Conservation (phyloP, 2,329 filamentous ascomycete species). For the Fusarium hostae region DNA sequence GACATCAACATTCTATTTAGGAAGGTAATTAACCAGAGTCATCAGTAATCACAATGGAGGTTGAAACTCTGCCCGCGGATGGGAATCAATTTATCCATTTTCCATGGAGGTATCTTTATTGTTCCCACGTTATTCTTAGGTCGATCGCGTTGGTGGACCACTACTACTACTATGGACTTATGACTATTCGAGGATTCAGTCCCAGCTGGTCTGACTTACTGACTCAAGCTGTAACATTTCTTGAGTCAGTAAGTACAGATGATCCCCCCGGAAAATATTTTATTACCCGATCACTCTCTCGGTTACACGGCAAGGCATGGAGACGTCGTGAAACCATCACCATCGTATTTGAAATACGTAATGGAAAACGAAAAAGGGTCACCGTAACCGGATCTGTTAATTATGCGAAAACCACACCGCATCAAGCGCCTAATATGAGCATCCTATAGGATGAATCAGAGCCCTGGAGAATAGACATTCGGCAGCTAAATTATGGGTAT, state of each 20-base stretch:
- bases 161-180: background rate
- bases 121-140: background rate
- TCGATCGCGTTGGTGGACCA: background rate
- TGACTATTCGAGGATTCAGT: too few species aligned
- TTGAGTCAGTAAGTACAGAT: background rate
- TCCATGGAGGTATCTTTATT: background rate
- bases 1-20: background rate
- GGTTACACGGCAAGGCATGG: background rate
- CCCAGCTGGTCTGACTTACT: too few species aligned
- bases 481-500: background rate
- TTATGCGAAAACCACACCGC: background rate
- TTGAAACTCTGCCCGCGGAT: background rate
- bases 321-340: background rate
- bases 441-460: background rate
- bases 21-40: background rate
- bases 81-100: background rate
- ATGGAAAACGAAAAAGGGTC: background rate
- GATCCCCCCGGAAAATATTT: background rate
- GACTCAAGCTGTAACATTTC: background rate
- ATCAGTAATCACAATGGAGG: background rate
- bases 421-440: background rate
- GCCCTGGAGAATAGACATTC: background rate
- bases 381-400: background rate
- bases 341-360: background rate
- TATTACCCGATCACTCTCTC: background rate